These are phyloP conservation scores for Fusarium sp. DNA, from an alignment of 2,329 filamentous ascomycete species.

Conservation along the genomic window DNA sequence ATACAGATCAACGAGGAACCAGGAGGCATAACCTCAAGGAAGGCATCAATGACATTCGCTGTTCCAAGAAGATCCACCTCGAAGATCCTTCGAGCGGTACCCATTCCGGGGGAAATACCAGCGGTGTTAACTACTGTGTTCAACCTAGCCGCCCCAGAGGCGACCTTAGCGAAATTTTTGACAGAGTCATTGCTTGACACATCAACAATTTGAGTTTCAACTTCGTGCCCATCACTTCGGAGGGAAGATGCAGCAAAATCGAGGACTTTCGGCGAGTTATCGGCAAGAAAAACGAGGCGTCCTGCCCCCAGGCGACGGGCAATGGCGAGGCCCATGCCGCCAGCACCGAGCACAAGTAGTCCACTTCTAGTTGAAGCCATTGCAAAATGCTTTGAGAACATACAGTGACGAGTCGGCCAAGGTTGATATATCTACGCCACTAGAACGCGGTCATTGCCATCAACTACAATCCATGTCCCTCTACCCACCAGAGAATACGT, in stretches of 20 bases:
- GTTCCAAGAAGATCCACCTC: background rate
- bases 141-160: background rate
- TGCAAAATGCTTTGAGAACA: background rate
- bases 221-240: background rate
- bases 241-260: background rate
- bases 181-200: background rate
- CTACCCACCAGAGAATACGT: background rate
- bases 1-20: background rate
- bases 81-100: background rate
- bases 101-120: background rate
- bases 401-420: background rate
- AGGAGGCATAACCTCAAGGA: background rate
- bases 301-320: background rate
- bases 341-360: background rate
- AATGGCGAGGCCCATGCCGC: background rate
- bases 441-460: no score
- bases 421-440: no score
- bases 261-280: background rate
- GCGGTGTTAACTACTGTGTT: background rate
- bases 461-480: no score
- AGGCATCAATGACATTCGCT: background rate
- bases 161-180: background rate
- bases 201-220: background rate
- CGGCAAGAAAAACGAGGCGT: background rate
- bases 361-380: background rate